phyloP scores from a whole-genome alignment of 1,139 yeast species.

The Nakaseomyces kungkrabaensis region DNA sequence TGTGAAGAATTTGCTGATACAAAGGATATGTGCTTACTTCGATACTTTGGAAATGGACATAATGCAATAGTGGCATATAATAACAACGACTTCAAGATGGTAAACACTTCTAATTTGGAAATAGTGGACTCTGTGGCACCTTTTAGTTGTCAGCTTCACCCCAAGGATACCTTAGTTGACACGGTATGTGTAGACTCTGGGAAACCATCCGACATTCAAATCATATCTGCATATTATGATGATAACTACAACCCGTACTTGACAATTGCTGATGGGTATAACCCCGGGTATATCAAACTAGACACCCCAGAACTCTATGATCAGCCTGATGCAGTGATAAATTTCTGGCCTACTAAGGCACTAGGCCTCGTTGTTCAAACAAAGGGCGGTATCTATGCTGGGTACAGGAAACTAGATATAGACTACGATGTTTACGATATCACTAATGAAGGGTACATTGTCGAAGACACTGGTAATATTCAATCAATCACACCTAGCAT shows the following conservation, averaged over 20 bases:
- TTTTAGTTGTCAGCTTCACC: not conserved
- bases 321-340: not conserved
- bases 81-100: not conserved
- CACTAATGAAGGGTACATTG: not conserved
- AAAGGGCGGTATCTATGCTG: not conserved
- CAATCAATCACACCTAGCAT: not conserved
- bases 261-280: not conserved
- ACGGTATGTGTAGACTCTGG: not conserved
- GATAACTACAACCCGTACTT: not conserved
- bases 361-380: not conserved
- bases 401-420: not conserved
- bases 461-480: not conserved
- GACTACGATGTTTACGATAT: not conserved
- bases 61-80: not conserved
- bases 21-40: not conserved
- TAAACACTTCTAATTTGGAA: not conserved
- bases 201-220: not conserved
- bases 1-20: not conserved
- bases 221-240: not conserved
- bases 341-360: not conserved
- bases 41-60: not conserved
- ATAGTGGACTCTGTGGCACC: not conserved
- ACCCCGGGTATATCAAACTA: not conserved
- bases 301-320: not conserved
- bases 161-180: not conserved